Conservation (phyloP, 2,329 filamentous ascomycete genomes). For the Sporothrix schenckii region DNA sequence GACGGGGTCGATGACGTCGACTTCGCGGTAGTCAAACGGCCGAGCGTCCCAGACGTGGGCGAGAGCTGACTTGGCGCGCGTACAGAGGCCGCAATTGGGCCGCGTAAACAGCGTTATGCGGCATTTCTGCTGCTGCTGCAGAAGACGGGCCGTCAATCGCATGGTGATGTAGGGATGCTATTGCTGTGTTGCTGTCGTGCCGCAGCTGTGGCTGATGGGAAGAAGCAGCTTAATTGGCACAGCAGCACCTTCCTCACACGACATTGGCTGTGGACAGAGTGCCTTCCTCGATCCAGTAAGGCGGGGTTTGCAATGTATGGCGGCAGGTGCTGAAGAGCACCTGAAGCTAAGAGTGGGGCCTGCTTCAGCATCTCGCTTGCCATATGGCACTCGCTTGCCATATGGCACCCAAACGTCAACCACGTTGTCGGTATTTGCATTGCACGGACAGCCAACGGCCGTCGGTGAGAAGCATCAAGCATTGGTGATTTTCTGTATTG, state of each 20-base stretch:
- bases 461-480: background rate
- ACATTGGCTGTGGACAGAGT: slow-evolving; percentile 2
- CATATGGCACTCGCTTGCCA: background rate
- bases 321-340: slow-evolving; percentile 5
- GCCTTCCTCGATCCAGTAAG: slow-evolving; percentile 15
- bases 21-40: slow-evolving; percentile 69
- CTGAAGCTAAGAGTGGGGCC: slow-evolving; percentile 12
- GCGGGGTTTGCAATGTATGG: too few relatives aligned
- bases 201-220: background rate
- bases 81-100: slow-evolving; percentile 70
- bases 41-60: slow-evolving; percentile 67
- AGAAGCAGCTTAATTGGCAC: too few relatives aligned
- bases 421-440: slow-evolving; percentile 22
- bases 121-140: slow-evolving; percentile 54
- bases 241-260: slow-evolving; percentile 4
- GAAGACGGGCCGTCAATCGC: slow-evolving; percentile 54
- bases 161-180: slow-evolving; percentile 44
- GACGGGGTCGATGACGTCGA: slow-evolving; percentile 68
- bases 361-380: background rate
- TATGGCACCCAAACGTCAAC: background rate
- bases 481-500: background rate
- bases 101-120: slow-evolving; percentile 77
- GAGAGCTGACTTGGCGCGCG: slow-evolving; percentile 67
- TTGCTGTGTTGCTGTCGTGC: background rate
- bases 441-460: background rate